Base-by-base conservation (phyloP, 768 basidiomycete species). In the Naganishia randhawae region DNA sequence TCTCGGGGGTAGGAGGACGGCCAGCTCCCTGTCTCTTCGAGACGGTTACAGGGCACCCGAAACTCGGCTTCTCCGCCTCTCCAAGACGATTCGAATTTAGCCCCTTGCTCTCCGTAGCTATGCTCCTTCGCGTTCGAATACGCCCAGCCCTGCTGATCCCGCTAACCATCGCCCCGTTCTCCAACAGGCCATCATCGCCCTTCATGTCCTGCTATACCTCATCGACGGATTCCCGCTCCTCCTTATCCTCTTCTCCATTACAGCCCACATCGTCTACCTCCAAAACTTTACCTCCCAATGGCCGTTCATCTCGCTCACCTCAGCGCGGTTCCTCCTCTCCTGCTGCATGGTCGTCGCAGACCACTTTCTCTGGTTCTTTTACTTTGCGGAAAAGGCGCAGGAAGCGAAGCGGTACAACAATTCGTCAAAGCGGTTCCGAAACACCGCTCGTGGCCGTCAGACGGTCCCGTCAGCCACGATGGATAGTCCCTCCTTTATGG, bases 311-410 rank as follows among this genome's bases (percentile, higher is more conserved):
- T 93, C 91, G 1, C 85, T 99, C 54, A 85, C 90, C 17, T 97
- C 94, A 0, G 76, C 82, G 22, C 86, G 87, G 7, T 98, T 99
- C 84, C 80, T 98, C 52, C 84, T 86, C 0, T 97, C 94, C 0
- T 96, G 93, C 79, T 71, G 84, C 22, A 82, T 94, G 65, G 95
- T 96, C 71, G 85, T 99, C 66, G 79, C 82, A 0, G 92, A 97
- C 81, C 96, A 98, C 80, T 97, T 97, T 77, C 78, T 91, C 45
- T 97, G 94, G 91, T 99, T 99, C 83, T 92, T 90, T 82, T 85
- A 98, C 81, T 98, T 98, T 79, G 86, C 93, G 5, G 72, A 74
- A 25, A 72, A 75, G 41, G 77, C 78, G 17, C 76, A 78, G 35
- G 75, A 77, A 61, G 73, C 73, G 9, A 77, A 76, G 63, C 67